Conservation (phyloP, 2,329 filamentous ascomycete genomes). For the Emmonsiellopsis sp. region DNA sequence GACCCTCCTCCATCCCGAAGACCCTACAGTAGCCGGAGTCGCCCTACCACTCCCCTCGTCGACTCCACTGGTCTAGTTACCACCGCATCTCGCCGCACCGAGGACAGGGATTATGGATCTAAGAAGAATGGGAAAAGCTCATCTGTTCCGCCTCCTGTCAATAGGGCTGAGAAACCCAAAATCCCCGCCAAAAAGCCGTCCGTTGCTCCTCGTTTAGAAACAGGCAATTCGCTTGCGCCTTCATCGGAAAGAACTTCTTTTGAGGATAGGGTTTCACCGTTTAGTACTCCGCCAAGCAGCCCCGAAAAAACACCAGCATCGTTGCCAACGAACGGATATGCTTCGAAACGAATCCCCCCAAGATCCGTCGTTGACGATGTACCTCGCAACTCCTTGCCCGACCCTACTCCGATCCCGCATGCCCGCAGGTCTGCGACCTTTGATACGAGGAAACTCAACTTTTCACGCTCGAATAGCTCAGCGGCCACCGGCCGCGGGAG, state of each 20-base stretch:
- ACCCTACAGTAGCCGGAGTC: constrained; percentile 1
- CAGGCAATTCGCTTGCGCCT: constrained; percentile 18
- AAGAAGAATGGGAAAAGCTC: constrained; percentile 26
- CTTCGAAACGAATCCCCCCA: constrained; percentile 1
- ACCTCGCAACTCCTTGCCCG: neutral
- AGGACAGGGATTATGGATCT: constrained; percentile 10
- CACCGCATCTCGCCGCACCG: constrained; percentile 12
- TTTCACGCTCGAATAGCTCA: constrained; percentile 20
- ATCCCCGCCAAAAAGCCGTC: constrained; percentile 41
- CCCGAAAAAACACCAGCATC: constrained; percentile 42
- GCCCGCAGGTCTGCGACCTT: constrained; percentile 10
- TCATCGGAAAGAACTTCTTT: constrained; percentile 17
- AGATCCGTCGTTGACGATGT: constrained; percentile 2
- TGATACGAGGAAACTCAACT: constrained; percentile 16
- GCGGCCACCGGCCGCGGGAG: constrained; percentile 20
- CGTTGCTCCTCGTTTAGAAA: constrained; percentile 26
- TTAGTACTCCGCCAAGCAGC: constrained; percentile 75
- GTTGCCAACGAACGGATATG: neutral
- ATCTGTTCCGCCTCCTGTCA: constrained; percentile 61
- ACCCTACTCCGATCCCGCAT: neutral
- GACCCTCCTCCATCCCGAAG: neutral
- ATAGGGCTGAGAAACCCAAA: constrained; percentile 70
- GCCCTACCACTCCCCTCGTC: constrained; percentile 23
- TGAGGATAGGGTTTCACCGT: constrained; percentile 58
- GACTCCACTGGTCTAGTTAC: constrained; percentile 44